Percentiles rank a stretch among this genome's conserved stretches.
Evolutionary conservation across 2,329 filamentous ascomycete species (phyloP).

Genomic region (Diaporthe helianthi): DNA sequence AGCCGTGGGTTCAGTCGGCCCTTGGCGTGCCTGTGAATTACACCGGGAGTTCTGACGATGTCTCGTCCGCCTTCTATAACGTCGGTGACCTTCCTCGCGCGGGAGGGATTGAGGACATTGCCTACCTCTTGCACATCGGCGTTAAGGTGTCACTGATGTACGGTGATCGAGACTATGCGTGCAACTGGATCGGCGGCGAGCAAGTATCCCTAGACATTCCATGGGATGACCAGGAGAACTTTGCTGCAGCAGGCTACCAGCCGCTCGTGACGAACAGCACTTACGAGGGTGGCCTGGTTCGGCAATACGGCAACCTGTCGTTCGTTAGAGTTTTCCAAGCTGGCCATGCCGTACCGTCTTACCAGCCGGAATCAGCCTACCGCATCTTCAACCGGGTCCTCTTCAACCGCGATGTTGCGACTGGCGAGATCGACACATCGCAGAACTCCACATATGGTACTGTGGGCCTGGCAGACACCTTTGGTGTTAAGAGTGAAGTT

Average conservation of each 20-base stretch:
- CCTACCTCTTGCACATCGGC: constrained; percentile 59
- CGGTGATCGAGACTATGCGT: constrained; percentile 62
- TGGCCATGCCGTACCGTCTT: constrained; percentile 58
- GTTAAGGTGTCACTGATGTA: constrained; percentile 62
- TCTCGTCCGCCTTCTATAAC: constrained; percentile 46
- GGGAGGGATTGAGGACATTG: constrained; percentile 49
- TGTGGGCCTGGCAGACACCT: constrained; percentile 10
- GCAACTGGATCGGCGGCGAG: constrained; percentile 58
- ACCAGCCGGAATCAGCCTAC: constrained; percentile 54
- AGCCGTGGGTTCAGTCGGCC: constrained; percentile 55
- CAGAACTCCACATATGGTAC: constrained; percentile 7
- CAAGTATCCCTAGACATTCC: constrained; percentile 58
- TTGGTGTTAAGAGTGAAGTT: background rate
- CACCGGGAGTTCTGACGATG: no score
- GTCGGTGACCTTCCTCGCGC: constrained; percentile 42
- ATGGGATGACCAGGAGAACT: constrained; percentile 65
- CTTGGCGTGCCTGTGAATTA: constrained; percentile 67
- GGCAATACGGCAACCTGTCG: constrained; percentile 70
- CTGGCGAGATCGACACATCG: constrained; percentile 42
- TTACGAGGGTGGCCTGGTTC: constrained; percentile 61
- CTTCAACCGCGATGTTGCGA: constrained; percentile 52
- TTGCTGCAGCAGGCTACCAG: constrained; percentile 68
- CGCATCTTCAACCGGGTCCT: constrained; percentile 58
- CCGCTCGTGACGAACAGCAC: constrained; percentile 65
- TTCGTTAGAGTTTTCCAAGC: constrained; percentile 63